phyloP scores from a whole-genome alignment of 331 rosid species.

The Erythrophleum ivorense region DNA sequence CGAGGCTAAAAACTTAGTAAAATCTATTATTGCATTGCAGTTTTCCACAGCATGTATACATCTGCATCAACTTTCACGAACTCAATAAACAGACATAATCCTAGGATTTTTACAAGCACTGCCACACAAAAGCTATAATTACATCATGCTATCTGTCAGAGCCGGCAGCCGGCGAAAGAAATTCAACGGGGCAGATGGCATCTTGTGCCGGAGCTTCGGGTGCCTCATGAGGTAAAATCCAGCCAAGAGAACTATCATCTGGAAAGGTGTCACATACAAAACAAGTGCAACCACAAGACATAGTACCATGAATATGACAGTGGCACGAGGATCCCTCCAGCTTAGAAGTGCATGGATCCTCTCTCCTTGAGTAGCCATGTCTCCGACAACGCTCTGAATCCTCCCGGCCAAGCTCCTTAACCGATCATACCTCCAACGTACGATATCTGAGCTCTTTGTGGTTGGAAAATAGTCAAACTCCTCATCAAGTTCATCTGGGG shows the following conservation, averaged over 20 bases:
- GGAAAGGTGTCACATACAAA: slow-evolving; percentile 78
- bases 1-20: neutral
- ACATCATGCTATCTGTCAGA: slow-evolving; percentile 82
- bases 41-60: slow-evolving; percentile 3
- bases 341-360: slow-evolving; percentile 83
- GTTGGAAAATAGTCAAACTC: slow-evolving; percentile 90
- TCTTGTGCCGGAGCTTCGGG: slow-evolving; percentile 72
- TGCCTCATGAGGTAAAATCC: slow-evolving; percentile 93
- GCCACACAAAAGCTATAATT: slow-evolving; percentile 36
- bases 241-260: slow-evolving; percentile 55
- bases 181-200: slow-evolving; percentile 67
- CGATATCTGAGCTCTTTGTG: slow-evolving; percentile 52
- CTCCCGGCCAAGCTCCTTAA: slow-evolving; percentile 82
- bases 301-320: slow-evolving; percentile 60
- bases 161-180: slow-evolving; percentile 92
- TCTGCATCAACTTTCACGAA: neutral
- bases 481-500: slow-evolving; percentile 83
- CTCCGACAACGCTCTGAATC: slow-evolving; percentile 91
- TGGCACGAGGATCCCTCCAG: slow-evolving; percentile 98
- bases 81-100: slow-evolving; percentile 5
- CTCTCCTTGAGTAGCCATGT: slow-evolving; percentile 91
- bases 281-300: slow-evolving; percentile 72
- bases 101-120: slow-evolving; percentile 22
- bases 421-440: slow-evolving; percentile 82
- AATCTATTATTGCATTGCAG: neutral